These are phyloP conservation scores for Carex cristatella DNA, from an alignment of 176 grass and related monocot genomes.

Conservation along the genomic window DNA sequence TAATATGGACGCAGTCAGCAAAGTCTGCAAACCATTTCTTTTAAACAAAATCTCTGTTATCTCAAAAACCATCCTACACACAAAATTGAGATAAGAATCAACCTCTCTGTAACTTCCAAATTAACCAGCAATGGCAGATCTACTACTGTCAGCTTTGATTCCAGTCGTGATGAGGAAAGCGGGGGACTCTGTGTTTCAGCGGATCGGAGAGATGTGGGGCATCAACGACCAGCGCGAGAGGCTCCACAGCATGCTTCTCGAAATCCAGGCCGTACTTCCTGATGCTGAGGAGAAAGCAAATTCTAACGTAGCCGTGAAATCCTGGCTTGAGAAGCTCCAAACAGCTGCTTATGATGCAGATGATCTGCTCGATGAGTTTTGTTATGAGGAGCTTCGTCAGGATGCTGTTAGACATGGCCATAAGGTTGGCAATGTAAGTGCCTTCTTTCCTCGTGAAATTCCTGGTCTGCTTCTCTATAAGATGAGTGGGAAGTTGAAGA, in stretches of 20 bases:
- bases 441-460: background rate
- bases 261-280: background rate
- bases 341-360: constrained; percentile 26
- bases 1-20: too few relatives aligned
- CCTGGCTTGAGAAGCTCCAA: constrained; percentile 26
- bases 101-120: background rate
- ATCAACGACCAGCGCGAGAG: background rate
- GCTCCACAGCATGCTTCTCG: background rate
- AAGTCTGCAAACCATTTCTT: too few relatives aligned
- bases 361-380: constrained; percentile 37
- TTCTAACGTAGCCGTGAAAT: background rate
- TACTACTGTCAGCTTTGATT: background rate
- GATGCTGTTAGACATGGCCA: constrained; percentile 1
- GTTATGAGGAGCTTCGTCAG: constrained; percentile 22
- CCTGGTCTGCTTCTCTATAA: constrained; percentile 4
- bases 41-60: too few relatives aligned
- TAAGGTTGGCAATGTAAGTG: background rate
- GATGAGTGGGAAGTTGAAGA: constrained; percentile 15
- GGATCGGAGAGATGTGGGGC: constrained; percentile 5
- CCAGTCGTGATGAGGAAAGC: background rate
- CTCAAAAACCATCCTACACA: too few relatives aligned
- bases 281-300: constrained; percentile 6
- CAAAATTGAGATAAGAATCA: too few relatives aligned
- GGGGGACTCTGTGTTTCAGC: background rate
- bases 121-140: background rate